Evolutionary conservation across 257 asterid genomes (phyloP), one percentile per base, ranked within the genome.

Genomic region (Craterostigma plantagineum): DNA sequence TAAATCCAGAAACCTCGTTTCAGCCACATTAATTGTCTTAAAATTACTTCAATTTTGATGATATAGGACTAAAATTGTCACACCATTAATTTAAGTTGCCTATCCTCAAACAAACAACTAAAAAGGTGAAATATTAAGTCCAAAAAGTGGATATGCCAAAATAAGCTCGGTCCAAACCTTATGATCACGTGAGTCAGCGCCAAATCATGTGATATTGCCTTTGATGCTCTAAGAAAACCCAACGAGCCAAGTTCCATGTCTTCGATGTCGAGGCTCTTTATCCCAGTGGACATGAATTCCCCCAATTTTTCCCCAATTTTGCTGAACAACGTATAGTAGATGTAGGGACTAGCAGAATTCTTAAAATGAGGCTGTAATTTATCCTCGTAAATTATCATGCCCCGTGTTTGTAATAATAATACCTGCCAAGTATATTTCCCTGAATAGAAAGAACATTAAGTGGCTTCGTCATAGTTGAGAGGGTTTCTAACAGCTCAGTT

Each of bases 361-460:
- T 30, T 14, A 36, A 51, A 40, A 61, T 39, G 42, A 39, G 45
- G 17, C 34, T 30, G 47, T 46, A n/a, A 34, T 23, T 23, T 23
- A 23, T 23, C 30, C 2, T 6, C 30, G 30, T 23, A 23, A 23
- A 23, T 23, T 23, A 23, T 23, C 6, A 23, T 23, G 30, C 30
- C 6, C 30, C 30, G 30, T 6, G 30, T 2, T 2, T 23, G 30
- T 23, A 23, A 23, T 51, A 52, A 43, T 52, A 63, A 36, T 70
- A 90, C 95, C 92, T 83, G 73, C 95, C 86, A 47, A 90, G 90
- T 52, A 65, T 39, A 59, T 90, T 90, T 63, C 75, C 83, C 48
- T 83, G 78, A 42, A 90, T 47, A 8, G 92, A 90, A 53, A 90
- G 91, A 42, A 61, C 36, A 35, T 53, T 71, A 46, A 77, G 79